phyloP scores from a whole-genome alignment of 495 filamentous ascomycete species.

The Penicillium manginii region DNA sequence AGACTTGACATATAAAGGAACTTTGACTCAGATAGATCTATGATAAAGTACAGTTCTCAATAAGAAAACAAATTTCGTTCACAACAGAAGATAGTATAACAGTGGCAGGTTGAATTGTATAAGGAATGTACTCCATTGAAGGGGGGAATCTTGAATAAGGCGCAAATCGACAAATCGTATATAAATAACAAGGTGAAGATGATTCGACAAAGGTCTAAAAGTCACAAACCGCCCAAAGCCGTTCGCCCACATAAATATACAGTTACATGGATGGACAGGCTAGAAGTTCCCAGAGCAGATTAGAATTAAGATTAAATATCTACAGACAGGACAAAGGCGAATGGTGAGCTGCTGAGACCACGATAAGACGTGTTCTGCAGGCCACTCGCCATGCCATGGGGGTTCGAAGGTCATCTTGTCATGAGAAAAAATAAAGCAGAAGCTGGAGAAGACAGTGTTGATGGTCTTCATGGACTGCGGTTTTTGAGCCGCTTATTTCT shows the following conservation, averaged over 20 bases:
- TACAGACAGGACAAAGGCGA: constrained; percentile 35
- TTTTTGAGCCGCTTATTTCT: constrained; percentile 15
- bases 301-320: constrained; percentile 49
- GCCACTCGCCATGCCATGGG: constrained; percentile 13
- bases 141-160: constrained; percentile 24
- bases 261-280: constrained; percentile 2
- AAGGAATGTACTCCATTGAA: constrained; percentile 47
- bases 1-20: not conserved
- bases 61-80: constrained; percentile 11
- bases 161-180: constrained; percentile 19
- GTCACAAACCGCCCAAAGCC: constrained; percentile 11
- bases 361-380: constrained; percentile 9
- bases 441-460: not conserved
- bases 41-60: not conserved
- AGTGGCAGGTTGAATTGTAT: constrained; percentile 9
- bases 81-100: not conserved
- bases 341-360: not conserved
- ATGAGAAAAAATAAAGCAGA: constrained; percentile 18
- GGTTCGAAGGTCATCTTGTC: constrained; percentile 28
- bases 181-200: constrained; percentile 21
- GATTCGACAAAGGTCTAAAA: constrained; percentile 14
- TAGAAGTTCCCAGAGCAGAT: constrained; percentile 25
- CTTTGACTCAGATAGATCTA: not conserved
- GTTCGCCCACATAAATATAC: constrained; percentile 3
- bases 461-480: not conserved